Percentiles rank a stretch among this genome's conserved stretches.
Conservation (phyloP, 2,329 filamentous ascomycete genomes). For the Fusarium temperatum region DNA sequence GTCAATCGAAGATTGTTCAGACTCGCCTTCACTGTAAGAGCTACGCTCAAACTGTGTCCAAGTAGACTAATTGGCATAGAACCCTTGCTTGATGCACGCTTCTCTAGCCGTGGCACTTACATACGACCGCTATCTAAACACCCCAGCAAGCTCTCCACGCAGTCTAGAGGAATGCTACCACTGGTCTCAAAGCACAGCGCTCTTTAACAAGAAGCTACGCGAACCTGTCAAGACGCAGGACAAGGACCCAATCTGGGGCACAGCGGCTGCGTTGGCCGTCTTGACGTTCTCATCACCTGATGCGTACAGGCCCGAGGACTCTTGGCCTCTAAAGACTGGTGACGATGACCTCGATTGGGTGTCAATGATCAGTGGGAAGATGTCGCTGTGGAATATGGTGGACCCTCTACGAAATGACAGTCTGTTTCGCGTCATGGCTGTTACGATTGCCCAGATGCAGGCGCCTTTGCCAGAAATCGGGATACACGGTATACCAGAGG, state of each 20-base stretch:
- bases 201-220: constrained; percentile 51
- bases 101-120: constrained; percentile 53
- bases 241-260: constrained; percentile 58
- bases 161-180: constrained; percentile 54
- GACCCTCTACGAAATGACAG: constrained; percentile 50
- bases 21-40: constrained; percentile 51
- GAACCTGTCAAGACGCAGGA: constrained; percentile 47
- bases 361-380: constrained; percentile 47
- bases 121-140: constrained; percentile 50
- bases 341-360: constrained; percentile 48
- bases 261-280: constrained; percentile 53
- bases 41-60: accelerated
- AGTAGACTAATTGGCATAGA: constrained; percentile 33
- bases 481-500: constrained; percentile 37
- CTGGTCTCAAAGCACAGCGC: constrained; percentile 51
- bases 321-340: constrained; percentile 47
- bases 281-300: constrained; percentile 53
- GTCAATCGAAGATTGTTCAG: constrained; percentile 51
- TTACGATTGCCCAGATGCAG: constrained; percentile 49
- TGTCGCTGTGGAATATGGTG: constrained; percentile 47
- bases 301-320: constrained; percentile 41
- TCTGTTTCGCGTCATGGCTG: constrained; percentile 46
- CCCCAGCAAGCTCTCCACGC: constrained; percentile 33
- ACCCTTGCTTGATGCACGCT: constrained; percentile 58
- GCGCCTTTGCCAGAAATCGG: constrained; percentile 45